Conservation (phyloP, 2,329 filamentous ascomycete species). For the Helicocarpus griseus region DNA sequence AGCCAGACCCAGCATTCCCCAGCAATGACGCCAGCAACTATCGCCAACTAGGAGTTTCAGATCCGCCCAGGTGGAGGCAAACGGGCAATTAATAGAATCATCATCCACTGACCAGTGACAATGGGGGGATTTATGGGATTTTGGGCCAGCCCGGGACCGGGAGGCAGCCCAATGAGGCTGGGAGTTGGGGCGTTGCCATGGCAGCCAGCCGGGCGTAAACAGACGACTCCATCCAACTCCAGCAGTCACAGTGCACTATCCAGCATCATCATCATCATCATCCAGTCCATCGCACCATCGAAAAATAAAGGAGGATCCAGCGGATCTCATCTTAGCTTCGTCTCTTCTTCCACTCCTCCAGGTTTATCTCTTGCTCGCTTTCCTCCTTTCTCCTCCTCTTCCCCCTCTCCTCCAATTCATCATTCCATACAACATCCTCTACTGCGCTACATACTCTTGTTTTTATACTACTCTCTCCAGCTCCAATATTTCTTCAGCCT, state of each 20-base stretch:
- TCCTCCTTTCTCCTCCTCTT: background rate
- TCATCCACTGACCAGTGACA: background rate
- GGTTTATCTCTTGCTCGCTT: background rate
- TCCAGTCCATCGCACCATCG: too few species aligned
- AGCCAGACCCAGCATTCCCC: background rate
- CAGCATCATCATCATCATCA: background rate
- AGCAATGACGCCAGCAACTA: background rate
- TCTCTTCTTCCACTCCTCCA: background rate
- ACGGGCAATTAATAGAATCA: background rate
- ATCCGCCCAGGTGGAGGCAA: background rate
- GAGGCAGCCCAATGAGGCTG: too few species aligned
- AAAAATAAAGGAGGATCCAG: too few species aligned
- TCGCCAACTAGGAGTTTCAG: background rate
- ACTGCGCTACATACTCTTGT: too few species aligned
- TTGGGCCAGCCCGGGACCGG: background rate
- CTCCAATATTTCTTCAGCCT: too few species aligned
- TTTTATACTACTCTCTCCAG: too few species aligned
- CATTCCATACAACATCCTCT: conserved; percentile 14
- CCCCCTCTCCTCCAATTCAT: background rate
- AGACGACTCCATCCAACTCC: conserved; percentile 13
- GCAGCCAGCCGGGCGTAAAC: conserved; percentile 26
- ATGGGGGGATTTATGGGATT: background rate
- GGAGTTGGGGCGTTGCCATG: conserved; percentile 29
- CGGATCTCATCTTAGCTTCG: background rate
- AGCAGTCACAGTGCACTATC: too few species aligned